Conservation (phyloP, 2,329 filamentous ascomycete species). For the Fusarium avenaceum region DNA sequence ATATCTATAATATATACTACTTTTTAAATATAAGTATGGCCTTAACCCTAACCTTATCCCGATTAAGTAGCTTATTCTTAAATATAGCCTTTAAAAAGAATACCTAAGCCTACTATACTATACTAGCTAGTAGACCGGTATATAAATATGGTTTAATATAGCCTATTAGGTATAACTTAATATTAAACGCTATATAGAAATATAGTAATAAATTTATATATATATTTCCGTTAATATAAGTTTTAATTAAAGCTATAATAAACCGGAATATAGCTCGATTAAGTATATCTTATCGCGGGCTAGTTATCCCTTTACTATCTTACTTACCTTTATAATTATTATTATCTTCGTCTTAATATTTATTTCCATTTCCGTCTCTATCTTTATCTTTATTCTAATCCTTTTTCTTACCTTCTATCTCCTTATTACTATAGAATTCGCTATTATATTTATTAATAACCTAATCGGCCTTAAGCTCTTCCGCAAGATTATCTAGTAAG, state of each 20-base stretch:
- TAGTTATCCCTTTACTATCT: neutral
- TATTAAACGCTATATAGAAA: neutral
- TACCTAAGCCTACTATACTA: neutral
- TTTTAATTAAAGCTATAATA: neutral
- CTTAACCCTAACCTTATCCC: neutral
- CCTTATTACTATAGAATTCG: neutral
- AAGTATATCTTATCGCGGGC: neutral
- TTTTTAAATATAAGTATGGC: neutral
- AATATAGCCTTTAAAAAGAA: neutral
- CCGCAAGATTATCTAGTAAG: neutral
- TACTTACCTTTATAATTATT: neutral
- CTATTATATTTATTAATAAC: neutral
- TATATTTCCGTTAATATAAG: neutral
- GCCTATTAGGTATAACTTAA: neutral
- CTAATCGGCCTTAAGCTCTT: neutral
- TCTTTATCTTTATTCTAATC: neutral
- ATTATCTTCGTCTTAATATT: neutral
- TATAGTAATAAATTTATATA: neutral
- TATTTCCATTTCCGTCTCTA: neutral
- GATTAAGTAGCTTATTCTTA: neutral
- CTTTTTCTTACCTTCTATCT: neutral
- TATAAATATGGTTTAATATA: neutral
- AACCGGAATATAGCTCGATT: neutral
- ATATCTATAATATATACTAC: neutral
- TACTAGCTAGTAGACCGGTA: neutral